Conservation (phyloP, 116 monocot species). For the Iris pallida region DNA sequence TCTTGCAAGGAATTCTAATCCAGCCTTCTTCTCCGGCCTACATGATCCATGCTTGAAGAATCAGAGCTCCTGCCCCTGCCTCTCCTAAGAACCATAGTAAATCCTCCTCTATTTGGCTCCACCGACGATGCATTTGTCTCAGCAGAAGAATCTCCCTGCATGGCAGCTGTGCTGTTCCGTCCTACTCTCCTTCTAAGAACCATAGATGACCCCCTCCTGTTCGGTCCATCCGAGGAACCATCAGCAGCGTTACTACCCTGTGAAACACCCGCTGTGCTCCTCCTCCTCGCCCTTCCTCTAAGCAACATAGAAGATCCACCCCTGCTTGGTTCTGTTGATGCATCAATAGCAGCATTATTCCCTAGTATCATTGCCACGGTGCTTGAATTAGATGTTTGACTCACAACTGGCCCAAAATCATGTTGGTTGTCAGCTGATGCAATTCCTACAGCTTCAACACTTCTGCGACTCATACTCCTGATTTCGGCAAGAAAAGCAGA, state of each 20-base stretch:
- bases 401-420: constrained; percentile 8
- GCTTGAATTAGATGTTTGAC: constrained; percentile 46
- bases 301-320: constrained; percentile 23
- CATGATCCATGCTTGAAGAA: constrained; percentile 22
- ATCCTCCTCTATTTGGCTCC: background rate
- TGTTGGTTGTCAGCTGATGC: background rate
- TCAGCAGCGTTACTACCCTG: too few relatives aligned
- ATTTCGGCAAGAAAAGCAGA: background rate
- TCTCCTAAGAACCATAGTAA: background rate
- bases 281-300: constrained; percentile 28
- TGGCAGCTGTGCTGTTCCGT: constrained; percentile 7
- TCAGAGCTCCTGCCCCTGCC: constrained; percentile 16
- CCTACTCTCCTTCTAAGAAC: constrained; percentile 17
- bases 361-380: constrained; percentile 37
- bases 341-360: constrained; percentile 20
- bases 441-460: background rate
- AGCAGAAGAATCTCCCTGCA: background rate
- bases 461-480: background rate
- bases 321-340: constrained; percentile 16
- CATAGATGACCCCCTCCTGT: background rate
- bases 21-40: constrained; percentile 23
- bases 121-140: background rate
- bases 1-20: too few relatives aligned
- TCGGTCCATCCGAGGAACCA: background rate
- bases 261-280: background rate